Conservation (phyloP, 345 rosid genomes). For the Passiflora organensis region DNA sequence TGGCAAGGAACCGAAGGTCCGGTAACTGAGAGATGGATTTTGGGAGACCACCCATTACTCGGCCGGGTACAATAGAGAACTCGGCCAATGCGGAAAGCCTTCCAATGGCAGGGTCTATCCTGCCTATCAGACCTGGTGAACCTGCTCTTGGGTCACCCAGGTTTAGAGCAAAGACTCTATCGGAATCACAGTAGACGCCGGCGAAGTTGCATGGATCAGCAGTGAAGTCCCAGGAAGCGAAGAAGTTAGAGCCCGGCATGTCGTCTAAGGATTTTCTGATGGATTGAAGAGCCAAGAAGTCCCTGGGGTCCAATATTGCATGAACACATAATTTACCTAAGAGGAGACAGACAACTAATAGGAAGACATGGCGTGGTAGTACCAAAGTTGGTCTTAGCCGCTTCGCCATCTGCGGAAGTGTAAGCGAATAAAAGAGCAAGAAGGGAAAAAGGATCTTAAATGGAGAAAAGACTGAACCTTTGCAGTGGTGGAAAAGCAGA, state of each 20-base stretch:
- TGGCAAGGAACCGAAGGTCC: constrained; percentile 69
- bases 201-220: constrained; percentile 88
- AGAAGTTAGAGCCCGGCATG: constrained; percentile 80
- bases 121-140: constrained; percentile 73
- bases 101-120: constrained; percentile 71
- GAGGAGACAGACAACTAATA: neutral
- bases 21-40: constrained; percentile 47
- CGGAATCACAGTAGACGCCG: constrained; percentile 74
- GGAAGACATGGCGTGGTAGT: neutral
- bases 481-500: constrained; percentile 24
- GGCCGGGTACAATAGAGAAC: constrained; percentile 76
- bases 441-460: neutral
- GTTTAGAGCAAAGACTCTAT: constrained; percentile 60
- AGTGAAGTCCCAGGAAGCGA: constrained; percentile 90
- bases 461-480: constrained; percentile 5
- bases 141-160: constrained; percentile 85
- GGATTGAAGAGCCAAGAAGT: constrained; percentile 85
- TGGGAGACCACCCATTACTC: constrained; percentile 68
- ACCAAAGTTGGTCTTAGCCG: neutral
- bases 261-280: constrained; percentile 65
- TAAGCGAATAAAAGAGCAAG: neutral
- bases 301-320: constrained; percentile 66
- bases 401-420: constrained; percentile 6
- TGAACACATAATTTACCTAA: constrained; percentile 7
- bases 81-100: constrained; percentile 68